Evolutionary conservation across 129 eudicot species (phyloP).

Genomic region (Gnaphalium uliginosum): DNA sequence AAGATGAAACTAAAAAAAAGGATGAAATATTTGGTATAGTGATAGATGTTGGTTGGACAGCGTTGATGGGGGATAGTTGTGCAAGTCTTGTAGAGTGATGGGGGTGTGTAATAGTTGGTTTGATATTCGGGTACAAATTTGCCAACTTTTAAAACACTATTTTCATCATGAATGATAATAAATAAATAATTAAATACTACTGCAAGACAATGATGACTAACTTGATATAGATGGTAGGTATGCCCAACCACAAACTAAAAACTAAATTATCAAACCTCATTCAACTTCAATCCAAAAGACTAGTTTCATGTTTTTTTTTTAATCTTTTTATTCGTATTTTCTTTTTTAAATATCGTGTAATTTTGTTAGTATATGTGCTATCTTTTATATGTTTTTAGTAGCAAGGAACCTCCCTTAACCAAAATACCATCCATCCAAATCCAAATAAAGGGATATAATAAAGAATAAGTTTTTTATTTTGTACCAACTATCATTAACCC

Average conservation of each 20-base stretch:
- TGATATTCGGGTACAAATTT: constrained; percentile 32
- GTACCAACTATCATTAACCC: background rate
- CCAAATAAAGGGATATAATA: background rate
- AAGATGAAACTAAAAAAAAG: background rate
- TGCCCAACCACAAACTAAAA: constrained; percentile 28
- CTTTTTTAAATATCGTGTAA: too few species aligned
- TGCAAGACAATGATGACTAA: constrained; percentile 22
- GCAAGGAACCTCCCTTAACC: constrained; percentile 13
- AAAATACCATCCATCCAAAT: background rate
- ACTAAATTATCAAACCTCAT: background rate
- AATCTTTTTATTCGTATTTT: background rate
- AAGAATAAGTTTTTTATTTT: background rate
- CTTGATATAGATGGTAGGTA: constrained; percentile 24
- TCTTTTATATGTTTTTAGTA: background rate
- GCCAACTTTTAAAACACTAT: constrained; percentile 25
- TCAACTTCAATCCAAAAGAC: background rate
- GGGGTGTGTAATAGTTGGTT: constrained; percentile 18
- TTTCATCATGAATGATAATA: constrained; percentile 12
- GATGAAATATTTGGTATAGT: background rate
- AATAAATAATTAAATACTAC: too few species aligned
- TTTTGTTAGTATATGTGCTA: background rate
- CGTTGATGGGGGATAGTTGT: constrained; percentile 18
- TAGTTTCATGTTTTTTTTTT: background rate
- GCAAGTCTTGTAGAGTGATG: constrained; percentile 11
- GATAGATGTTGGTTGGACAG: constrained; percentile 12